phyloP scores from a whole-genome alignment of 192 early-diverging fungal species.

The Linnemannia schmuckeri region DNA sequence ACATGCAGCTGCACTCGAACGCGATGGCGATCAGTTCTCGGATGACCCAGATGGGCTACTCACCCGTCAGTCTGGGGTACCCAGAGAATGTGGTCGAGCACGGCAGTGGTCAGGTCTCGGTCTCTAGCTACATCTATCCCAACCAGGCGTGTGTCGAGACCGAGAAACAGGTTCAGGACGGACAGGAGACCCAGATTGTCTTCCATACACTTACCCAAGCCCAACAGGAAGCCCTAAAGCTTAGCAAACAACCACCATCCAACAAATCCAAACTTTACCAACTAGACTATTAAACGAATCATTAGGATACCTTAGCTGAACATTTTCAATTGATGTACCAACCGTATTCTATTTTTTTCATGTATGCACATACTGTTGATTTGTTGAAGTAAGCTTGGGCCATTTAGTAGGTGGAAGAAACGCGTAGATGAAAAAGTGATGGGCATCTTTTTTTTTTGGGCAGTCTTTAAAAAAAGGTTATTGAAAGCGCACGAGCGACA shows the following conservation, averaged over 20 bases:
- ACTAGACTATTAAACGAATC: slow-evolving; percentile 10
- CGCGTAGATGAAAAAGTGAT: too few relatives aligned
- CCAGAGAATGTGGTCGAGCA: slow-evolving; percentile 50
- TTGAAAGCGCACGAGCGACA: too few relatives aligned
- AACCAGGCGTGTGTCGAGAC: slow-evolving; percentile 56
- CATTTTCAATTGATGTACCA: not conserved
- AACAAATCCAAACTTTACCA: slow-evolving; percentile 26
- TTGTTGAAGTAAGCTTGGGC: too few relatives aligned
- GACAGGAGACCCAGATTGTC: slow-evolving; percentile 43
- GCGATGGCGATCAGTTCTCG: slow-evolving; percentile 33
- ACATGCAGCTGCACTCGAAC: slow-evolving; percentile 44
- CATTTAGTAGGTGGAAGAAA: too few relatives aligned
- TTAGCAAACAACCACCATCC: slow-evolving; percentile 29
- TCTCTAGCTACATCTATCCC: slow-evolving; percentile 51
- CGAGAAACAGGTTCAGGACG: slow-evolving; percentile 36
- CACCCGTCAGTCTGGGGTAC: slow-evolving; percentile 48
- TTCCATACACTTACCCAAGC: slow-evolving; percentile 52
- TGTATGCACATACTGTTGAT: not conserved
- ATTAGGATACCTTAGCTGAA: not conserved
- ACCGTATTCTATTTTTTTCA: not conserved
- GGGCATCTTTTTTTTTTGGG: too few relatives aligned
- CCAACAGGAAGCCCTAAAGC: slow-evolving; percentile 51
- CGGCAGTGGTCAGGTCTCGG: slow-evolving; percentile 40
- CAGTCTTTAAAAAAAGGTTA: too few relatives aligned
- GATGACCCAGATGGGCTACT: slow-evolving; percentile 53